Percentiles rank a stretch among this genome's conserved stretches.
These are phyloP conservation scores for Hygrophoropsis aurantiaca DNA, from an alignment of 768 basidiomycete species.

Conservation along the genomic window DNA sequence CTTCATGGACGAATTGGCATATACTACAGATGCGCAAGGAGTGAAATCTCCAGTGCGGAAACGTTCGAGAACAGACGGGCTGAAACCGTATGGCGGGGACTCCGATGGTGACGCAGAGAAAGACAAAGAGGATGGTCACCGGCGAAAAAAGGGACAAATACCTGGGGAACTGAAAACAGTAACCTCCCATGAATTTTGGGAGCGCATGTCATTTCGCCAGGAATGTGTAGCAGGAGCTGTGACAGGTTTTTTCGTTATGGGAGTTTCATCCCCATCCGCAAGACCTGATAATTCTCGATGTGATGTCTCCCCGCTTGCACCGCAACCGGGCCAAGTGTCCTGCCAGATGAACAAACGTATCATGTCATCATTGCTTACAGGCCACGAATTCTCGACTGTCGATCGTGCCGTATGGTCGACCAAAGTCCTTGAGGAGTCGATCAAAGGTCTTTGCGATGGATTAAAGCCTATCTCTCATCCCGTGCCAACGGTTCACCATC, in stretches of 20 bases:
- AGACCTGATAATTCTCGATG: slow-evolving; percentile 10
- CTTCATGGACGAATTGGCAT: slow-evolving; percentile 89
- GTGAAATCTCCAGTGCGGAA: slow-evolving; percentile 64
- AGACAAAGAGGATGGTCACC: slow-evolving; percentile 23
- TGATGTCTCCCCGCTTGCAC: slow-evolving; percentile 44
- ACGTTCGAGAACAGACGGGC: slow-evolving; percentile 39
- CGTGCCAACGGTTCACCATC: slow-evolving; percentile 14
- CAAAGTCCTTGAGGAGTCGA: slow-evolving; percentile 64
- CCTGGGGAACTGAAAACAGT: slow-evolving; percentile 61
- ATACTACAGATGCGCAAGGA: slow-evolving; percentile 58
- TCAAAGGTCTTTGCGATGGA: slow-evolving; percentile 72
- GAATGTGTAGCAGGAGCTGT: slow-evolving; percentile 90
- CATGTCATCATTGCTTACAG: slow-evolving; percentile 62
- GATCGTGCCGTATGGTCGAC: slow-evolving; percentile 69
- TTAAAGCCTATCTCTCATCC: slow-evolving; percentile 32
- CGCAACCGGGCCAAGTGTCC: slow-evolving; percentile 62
- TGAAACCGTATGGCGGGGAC: slow-evolving; percentile 19
- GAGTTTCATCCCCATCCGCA: slow-evolving; percentile 36
- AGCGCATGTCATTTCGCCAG: slow-evolving; percentile 93
- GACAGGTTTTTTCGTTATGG: slow-evolving; percentile 89
- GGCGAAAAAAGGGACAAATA: slow-evolving; percentile 34
- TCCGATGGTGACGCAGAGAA: slow-evolving; percentile 22
- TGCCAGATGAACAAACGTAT: slow-evolving; percentile 70
- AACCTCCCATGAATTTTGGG: slow-evolving; percentile 87
- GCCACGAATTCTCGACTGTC: slow-evolving; percentile 73